Evolutionary conservation across 164 flowering plant genomes (phyloP), one percentile per base, ranked within the genome.

Genomic region (Euptelea pleiosperma): DNA sequence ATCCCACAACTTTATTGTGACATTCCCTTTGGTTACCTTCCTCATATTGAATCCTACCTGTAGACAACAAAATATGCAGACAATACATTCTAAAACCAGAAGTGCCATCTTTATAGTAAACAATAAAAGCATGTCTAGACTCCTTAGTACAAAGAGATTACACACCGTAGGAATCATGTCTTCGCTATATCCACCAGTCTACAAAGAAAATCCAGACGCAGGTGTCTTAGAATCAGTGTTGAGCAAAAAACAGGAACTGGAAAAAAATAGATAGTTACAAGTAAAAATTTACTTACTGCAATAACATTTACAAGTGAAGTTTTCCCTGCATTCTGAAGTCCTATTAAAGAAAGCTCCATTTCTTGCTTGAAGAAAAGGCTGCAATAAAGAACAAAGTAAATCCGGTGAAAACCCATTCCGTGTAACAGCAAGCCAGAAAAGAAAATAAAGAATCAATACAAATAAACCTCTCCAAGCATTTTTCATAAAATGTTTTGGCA

Each of bases 121-220:
- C 9, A 11, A 53, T 28, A 52, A 43, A 52, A 15, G 21, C 24
- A 18, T 16, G 10, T 8, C 19, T n/a, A 10, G 2, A 35, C 39
- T 5, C 15, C 26, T 1, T 19, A 5, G 14, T 25, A 39, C 3
- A 6, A 40, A 57, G 21, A 47, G 19, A 61, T 34, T 11, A 79
- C 91, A 65, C 60, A 92, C 98, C 57, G 98, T 92, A 25, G 98
- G 96, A 42, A 91, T 91, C 98, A 91, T 91, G 76, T 92, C 98
- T 77, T 92, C 96, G 51, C 91, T 89, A 55, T 89, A 92, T 77
- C 96, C 96, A 70, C 96, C 96, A 61, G 98, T 87, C 95, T 90
- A 68, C 34, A 60, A 61, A 58, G 25, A 57, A 66, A 52, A 69
- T 15, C 31, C 44, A 39, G 19, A 45, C 14, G 26, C n/a, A 33